phyloP scores from a whole-genome alignment of 2,329 filamentous ascomycete genomes.

The Cercospora sp. region DNA sequence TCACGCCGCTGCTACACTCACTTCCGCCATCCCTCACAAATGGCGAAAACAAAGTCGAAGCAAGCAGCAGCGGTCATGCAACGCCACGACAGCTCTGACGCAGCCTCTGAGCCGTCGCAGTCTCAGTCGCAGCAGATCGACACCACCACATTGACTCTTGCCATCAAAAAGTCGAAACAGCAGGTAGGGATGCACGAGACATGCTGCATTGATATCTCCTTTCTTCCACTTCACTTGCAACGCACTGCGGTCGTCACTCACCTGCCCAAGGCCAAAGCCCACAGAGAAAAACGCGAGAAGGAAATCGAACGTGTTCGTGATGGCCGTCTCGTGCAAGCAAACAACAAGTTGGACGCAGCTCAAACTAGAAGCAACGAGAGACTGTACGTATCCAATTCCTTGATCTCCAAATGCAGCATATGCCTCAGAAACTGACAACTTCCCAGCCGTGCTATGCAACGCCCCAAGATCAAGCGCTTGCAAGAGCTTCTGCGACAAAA shows the following conservation, averaged over 20 bases:
- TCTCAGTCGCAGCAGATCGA: conserved; percentile 17
- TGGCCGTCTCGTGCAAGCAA: conserved; percentile 13
- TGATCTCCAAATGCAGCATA: background rate
- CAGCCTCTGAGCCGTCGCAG: conserved; percentile 5
- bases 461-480: conserved; percentile 29
- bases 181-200: conserved; percentile 7
- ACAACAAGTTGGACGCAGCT: conserved; percentile 18
- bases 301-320: conserved; percentile 19
- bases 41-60: conserved; percentile 18
- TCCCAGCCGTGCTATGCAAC: conserved; percentile 9
- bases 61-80: background rate
- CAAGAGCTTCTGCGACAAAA: conserved; percentile 26
- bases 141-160: background rate
- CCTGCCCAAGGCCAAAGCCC: conserved; percentile 8
- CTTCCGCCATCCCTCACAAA: background rate
- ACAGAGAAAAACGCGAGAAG: conserved; percentile 16
- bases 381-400: conserved; percentile 5
- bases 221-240: background rate
- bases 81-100: background rate
- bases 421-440: background rate
- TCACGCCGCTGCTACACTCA: background rate
- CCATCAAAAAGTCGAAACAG: conserved; percentile 15
- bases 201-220: background rate
- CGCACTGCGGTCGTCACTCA: background rate
- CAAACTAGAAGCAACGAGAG: conserved; percentile 10